Base-by-base conservation (phyloP, 129 eudicot species). In the Artemisia tridentata region DNA sequence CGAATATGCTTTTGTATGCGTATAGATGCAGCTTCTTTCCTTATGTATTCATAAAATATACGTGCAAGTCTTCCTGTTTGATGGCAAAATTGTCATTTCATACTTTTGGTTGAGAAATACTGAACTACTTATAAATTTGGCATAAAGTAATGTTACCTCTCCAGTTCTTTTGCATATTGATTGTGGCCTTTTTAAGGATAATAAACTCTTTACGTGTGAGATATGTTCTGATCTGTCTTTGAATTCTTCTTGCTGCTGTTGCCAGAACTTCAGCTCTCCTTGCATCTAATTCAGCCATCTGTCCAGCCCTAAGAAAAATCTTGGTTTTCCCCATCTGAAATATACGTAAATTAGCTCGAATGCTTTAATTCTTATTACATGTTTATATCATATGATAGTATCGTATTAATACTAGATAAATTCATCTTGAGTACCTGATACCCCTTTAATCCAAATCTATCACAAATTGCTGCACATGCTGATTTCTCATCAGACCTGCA, bases 221-320 rank as follows among this genome's bases (percentile, higher is more conserved):
- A 85, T 89, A 76, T 49, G 99, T 93, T 78, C 87, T 82, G 54
- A 93, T 93, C 78, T 90, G 91, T 80, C 95, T 81, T 57, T 93
- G 99, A 73, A 93, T 93, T 60, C 87, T 87, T 84, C 82, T 85
- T 76, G 96, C 99, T 13, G 99, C 99, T 76, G 69, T 82, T 72
- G 95, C 92, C 60, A 93, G 71, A 51, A 93, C 85, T 76, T 93
- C 99, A 62, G 99, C 81, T 82, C 99, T 82, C 73, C 99, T 76
- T 72, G 99, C 92, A 72, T 93, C 99, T 80, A 93, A 72, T 79
- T 93, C 99, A 38, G 99, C 99, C 99, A 93, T 93, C 79, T 93
- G 99, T 73, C 99, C 99, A 16, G 99, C 99, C 84, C 99, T 85
- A 29, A 93, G 91, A 72, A 93, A 93, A 54, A 93, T 92, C 81